Percentiles rank a stretch among this genome's conserved stretches.
phyloP scores from a whole-genome alignment of 2,329 filamentous ascomycete genomes.

The Ramularia endophylla region DNA sequence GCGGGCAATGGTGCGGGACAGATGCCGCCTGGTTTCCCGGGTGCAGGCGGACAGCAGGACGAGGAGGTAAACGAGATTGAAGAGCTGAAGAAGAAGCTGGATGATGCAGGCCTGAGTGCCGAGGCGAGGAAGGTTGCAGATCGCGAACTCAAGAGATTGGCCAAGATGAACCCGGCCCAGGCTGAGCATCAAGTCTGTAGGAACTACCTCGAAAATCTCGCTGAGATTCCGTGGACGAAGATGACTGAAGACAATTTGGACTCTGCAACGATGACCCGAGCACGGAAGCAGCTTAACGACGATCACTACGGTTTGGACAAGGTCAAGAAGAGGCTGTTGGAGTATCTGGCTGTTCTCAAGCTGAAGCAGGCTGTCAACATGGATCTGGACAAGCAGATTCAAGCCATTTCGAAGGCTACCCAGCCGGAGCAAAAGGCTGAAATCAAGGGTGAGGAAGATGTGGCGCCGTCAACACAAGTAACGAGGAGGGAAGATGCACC shows the following conservation, averaged over 20 bases:
- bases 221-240: slow-evolving; percentile 88
- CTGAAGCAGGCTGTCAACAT: slow-evolving; percentile 89
- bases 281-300: slow-evolving; percentile 84
- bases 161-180: slow-evolving; percentile 94
- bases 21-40: slow-evolving; percentile 28
- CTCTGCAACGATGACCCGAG: slow-evolving; percentile 67
- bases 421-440: slow-evolving; percentile 32
- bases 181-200: slow-evolving; percentile 92
- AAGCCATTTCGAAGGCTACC: slow-evolving; percentile 43
- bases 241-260: slow-evolving; percentile 82
- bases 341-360: slow-evolving; percentile 93
- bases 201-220: slow-evolving; percentile 87
- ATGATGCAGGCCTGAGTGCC: slow-evolving; percentile 70
- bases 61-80: slow-evolving; percentile 86
- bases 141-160: slow-evolving; percentile 76
- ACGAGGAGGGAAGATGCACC: slow-evolving; percentile 27
- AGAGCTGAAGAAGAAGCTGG: slow-evolving; percentile 81
- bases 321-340: slow-evolving; percentile 92
- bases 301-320: slow-evolving; percentile 96
- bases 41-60: slow-evolving; percentile 48
- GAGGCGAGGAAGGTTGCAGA: slow-evolving; percentile 90
- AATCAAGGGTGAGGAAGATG: slow-evolving; percentile 53
- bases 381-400: slow-evolving; percentile 72
- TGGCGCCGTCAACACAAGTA: slow-evolving; percentile 35
- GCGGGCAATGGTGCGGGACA: slow-evolving; percentile 18